Percentiles rank a stretch among this genome's conserved stretches.
Evolutionary conservation across 768 basidiomycete genomes (phyloP).

Genomic region (Xanthoconium purpureum): DNA sequence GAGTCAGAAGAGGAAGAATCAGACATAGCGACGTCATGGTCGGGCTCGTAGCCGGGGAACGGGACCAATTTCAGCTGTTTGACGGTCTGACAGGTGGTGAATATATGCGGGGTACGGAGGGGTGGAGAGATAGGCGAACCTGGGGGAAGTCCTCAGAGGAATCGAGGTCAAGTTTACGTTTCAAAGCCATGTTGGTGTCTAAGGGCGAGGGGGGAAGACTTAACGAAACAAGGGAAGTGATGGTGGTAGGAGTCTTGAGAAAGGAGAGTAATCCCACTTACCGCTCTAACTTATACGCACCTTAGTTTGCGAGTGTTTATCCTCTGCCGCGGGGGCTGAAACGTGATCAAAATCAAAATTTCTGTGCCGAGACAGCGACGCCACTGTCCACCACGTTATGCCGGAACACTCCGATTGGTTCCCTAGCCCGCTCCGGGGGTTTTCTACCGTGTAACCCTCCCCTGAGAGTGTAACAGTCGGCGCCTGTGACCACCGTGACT

Average conservation of each 20-base stretch:
- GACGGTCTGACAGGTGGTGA: slow-evolving; percentile 38
- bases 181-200: slow-evolving; percentile 54
- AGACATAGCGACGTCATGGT: slow-evolving; percentile 71
- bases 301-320: slow-evolving; percentile 28
- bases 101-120: slow-evolving; percentile 16
- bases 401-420: slow-evolving; percentile 31
- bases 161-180: slow-evolving; percentile 71
- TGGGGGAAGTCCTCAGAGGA: slow-evolving; percentile 49
- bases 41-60: slow-evolving; percentile 63
- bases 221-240: slow-evolving; percentile 1
- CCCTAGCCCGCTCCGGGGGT: slow-evolving; percentile 1
- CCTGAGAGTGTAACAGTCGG: slow-evolving; percentile 7
- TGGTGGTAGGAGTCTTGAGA: slow-evolving; percentile 21
- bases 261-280: slow-evolving; percentile 17
- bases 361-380: slow-evolving; percentile 17
- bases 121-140: slow-evolving; percentile 34
- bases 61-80: slow-evolving; percentile 76
- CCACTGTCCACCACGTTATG: slow-evolving; percentile 1
- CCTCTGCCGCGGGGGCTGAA: slow-evolving; percentile 22
- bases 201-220: slow-evolving; percentile 5
- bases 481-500: slow-evolving; percentile 25
- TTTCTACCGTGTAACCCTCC: neutral
- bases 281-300: slow-evolving; percentile 33
- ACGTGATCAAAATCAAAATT: slow-evolving; percentile 15
- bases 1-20: slow-evolving; percentile 51